Evolutionary conservation across 768 basidiomycete species (phyloP).

Genomic region (Rhizopogon salebrosus): DNA sequence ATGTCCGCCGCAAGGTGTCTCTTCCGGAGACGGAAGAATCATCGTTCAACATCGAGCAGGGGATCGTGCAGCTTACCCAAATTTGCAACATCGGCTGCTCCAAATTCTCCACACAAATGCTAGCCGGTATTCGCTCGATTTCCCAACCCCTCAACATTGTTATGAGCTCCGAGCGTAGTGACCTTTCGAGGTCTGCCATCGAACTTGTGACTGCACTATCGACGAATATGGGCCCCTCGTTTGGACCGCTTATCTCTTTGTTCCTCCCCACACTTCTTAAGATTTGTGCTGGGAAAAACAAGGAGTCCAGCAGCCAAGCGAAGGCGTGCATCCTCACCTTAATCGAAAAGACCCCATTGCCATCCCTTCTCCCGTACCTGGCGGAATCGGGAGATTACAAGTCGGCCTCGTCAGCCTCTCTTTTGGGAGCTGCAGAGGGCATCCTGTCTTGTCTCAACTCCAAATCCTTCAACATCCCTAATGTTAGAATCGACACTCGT

Average conservation of each 20-base stretch:
- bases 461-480: constrained; percentile 60
- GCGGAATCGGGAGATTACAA: constrained; percentile 60
- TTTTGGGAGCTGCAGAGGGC: constrained; percentile 62
- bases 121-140: constrained; percentile 45
- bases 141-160: constrained; percentile 51
- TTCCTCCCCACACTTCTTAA: constrained; percentile 67
- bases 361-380: constrained; percentile 58
- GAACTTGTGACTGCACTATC: constrained; percentile 55
- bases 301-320: constrained; percentile 67
- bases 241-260: constrained; percentile 59
- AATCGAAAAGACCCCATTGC: constrained; percentile 63
- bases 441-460: constrained; percentile 63
- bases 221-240: constrained; percentile 50
- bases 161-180: constrained; percentile 68
- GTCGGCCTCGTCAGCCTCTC: constrained; percentile 54
- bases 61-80: constrained; percentile 40
- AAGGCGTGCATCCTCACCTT: constrained; percentile 53
- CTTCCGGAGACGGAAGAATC: constrained; percentile 71
- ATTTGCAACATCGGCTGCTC: constrained; percentile 49
- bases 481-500: constrained; percentile 64
- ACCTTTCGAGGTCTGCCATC: constrained; percentile 62
- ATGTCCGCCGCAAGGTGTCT: constrained; percentile 35
- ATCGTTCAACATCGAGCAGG: constrained; percentile 64
- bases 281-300: constrained; percentile 71
- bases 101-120: constrained; percentile 46